These are phyloP conservation scores for Stagonosporopsis vannaccii DNA, from an alignment of 2,329 filamentous ascomycete genomes.

Conservation along the genomic window DNA sequence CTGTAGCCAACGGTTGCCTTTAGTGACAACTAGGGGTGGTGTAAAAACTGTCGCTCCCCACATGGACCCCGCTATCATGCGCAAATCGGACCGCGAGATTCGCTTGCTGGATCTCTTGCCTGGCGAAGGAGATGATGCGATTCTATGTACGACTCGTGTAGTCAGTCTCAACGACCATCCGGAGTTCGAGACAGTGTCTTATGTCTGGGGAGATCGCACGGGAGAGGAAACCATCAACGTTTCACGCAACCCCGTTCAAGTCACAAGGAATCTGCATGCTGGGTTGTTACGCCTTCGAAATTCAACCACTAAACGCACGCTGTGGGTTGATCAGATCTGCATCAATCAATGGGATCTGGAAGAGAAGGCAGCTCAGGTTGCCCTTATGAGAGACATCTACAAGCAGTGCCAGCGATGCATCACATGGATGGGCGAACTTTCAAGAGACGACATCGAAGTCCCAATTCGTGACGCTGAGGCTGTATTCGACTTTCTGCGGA, in stretches of 20 bases:
- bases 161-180: constrained; percentile 6
- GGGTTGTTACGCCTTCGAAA: constrained; percentile 28
- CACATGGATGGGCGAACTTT: constrained; percentile 35
- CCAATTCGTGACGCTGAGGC: constrained; percentile 8
- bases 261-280: constrained; percentile 26
- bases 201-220: constrained; percentile 27
- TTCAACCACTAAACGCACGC: background rate
- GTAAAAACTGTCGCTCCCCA: background rate
- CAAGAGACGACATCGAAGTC: background rate
- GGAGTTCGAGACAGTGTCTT: constrained; percentile 29
- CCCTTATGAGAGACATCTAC: constrained; percentile 40
- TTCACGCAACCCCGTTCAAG: constrained; percentile 2
- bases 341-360: constrained; percentile 36
- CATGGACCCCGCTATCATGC: background rate
- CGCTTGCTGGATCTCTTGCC: constrained; percentile 21
- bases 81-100: constrained; percentile 13
- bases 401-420: constrained; percentile 25
- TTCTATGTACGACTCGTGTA: constrained; percentile 16
- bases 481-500: constrained; percentile 23
- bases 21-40: background rate
- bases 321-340: constrained; percentile 42
- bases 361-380: constrained; percentile 35
- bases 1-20: background rate
- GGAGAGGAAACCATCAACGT: constrained; percentile 18
- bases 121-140: background rate